A percentile compares a stretch with the other conserved stretches of the same genome.
These are phyloP conservation scores for Chaetomidium leptoderma DNA, from an alignment of 495 filamentous ascomycete genomes.

Conservation along the genomic window DNA sequence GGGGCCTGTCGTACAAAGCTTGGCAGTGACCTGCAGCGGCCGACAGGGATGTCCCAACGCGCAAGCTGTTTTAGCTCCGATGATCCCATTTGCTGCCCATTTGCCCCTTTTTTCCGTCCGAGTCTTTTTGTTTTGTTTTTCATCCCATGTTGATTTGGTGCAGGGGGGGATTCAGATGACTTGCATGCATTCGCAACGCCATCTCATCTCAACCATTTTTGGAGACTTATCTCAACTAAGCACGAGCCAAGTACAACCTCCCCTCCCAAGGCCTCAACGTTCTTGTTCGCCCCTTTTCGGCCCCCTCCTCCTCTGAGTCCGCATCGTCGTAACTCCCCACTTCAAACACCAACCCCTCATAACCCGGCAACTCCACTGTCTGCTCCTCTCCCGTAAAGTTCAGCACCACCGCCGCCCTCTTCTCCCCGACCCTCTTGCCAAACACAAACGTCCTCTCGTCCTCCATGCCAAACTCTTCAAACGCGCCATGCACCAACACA, in stretches of 20 bases:
- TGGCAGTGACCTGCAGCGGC: constrained; percentile 1
- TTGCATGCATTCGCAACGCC: too few species aligned
- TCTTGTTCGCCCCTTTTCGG: constrained; percentile 3
- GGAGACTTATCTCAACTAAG: not conserved
- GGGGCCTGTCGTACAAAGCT: not conserved
- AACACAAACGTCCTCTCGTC: constrained; percentile 45
- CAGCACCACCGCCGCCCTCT: constrained; percentile 28
- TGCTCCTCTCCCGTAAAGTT: constrained; percentile 35
- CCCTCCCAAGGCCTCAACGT: constrained; percentile 32
- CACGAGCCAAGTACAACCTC: constrained; percentile 28
- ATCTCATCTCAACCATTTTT: not conserved
- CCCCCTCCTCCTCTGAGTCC: constrained; percentile 7
- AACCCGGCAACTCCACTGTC: constrained; percentile 19
- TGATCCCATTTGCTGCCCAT: constrained; percentile 8
- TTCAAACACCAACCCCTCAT: constrained; percentile 18
- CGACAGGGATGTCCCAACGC: not conserved
- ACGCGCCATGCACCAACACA: constrained; percentile 46
- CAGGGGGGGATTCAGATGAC: too few species aligned
- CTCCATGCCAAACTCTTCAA: constrained; percentile 37
- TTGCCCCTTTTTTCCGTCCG: constrained; percentile 2
- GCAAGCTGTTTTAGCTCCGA: not conserved
- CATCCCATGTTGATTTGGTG: not conserved
- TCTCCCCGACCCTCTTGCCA: constrained; percentile 30
- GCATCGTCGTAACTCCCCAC: constrained; percentile 29
- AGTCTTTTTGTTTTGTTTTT: not conserved